Base-by-base conservation (phyloP, 2,329 filamentous ascomycete genomes). In the Penicillium sp. region DNA sequence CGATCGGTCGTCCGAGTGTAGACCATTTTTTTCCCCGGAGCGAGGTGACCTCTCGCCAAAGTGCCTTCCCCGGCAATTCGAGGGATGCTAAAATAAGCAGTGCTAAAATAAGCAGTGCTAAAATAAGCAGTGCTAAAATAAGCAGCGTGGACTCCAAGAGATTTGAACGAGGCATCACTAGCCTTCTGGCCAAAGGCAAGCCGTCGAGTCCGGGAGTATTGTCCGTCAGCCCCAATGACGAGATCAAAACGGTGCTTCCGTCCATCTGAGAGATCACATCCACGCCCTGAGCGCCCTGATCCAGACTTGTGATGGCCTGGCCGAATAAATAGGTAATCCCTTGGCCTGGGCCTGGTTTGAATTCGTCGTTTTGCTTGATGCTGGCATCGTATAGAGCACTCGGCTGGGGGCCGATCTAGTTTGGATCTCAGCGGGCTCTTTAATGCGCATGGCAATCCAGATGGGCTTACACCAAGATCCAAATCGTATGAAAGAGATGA, bases 391-490 rank as follows among this genome's bases (percentile, higher is more conserved):
- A 60, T 9, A 60, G 45, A 6, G 42, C 7, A 42, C 13, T 13
- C 38, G 53, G 15, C 7, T 57, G 5, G 57, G 61, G 4, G 33
- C 61, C 7, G 61, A 63, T 51, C 30, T 63, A 2, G 47, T 60
- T 13, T 63, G 61, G 61, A 63, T 60, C 13, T 60, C 61, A 5
- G 49, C 35, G 12, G 61, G 61, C 5, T 60, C 57, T 7, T n/a
- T 63, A 12, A 45, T 60, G 13, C 42, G 53, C 2, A 63, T 60
- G 61, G 53, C 57, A 7, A 60, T 63, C 40, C 61, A 63, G 37
- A 63, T 60, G 57, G 57, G 57, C 1, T 37, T 60, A 17, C 53
- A 60, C 56, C 61, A 44, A 28, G 61, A 63, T n/a, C 61, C 61
- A 4, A 50, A 44, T n/a, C 15, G 13, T 10, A 12, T 57, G 38